Percentiles rank a stretch among this genome's conserved stretches.
Evolutionary conservation across 2,329 filamentous ascomycete genomes (phyloP).

Genomic region (Neonectria ditissima): DNA sequence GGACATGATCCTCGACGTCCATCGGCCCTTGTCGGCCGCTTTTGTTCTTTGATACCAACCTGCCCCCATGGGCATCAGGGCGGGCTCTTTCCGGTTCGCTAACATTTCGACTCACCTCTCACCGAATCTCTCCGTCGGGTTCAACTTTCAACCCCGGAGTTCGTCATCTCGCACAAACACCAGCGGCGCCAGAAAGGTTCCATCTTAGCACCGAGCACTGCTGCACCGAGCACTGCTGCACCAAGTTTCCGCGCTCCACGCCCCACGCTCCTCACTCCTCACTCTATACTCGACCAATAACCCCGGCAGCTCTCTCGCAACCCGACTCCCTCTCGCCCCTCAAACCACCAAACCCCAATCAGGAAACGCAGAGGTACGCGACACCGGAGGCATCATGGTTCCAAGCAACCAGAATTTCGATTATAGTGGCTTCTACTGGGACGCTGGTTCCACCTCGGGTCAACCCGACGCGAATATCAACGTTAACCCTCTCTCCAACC

Average conservation of each 20-base stretch:
- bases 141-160: neutral
- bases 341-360: neutral
- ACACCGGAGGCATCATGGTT: conserved; percentile 24
- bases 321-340: neutral
- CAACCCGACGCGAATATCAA: conserved; percentile 27
- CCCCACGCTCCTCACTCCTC: neutral
- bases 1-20: no score
- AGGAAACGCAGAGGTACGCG: neutral
- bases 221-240: neutral
- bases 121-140: neutral
- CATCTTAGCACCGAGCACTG: neutral
- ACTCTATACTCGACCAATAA: no score
- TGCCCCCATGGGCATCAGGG: neutral
- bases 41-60: neutral
- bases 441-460: neutral
- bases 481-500: conserved; percentile 36
- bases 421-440: neutral
- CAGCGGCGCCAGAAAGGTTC: neutral
- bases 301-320: neutral
- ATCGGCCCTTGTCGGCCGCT: neutral
- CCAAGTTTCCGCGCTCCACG: neutral
- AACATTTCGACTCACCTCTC: neutral
- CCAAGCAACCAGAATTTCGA: conserved; percentile 1
- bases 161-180: neutral
- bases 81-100: neutral